Percentiles rank a stretch among this genome's conserved stretches.
Evolutionary conservation across 202 grass and related monocot species (phyloP).

Genomic region (Zoysia matrella): DNA sequence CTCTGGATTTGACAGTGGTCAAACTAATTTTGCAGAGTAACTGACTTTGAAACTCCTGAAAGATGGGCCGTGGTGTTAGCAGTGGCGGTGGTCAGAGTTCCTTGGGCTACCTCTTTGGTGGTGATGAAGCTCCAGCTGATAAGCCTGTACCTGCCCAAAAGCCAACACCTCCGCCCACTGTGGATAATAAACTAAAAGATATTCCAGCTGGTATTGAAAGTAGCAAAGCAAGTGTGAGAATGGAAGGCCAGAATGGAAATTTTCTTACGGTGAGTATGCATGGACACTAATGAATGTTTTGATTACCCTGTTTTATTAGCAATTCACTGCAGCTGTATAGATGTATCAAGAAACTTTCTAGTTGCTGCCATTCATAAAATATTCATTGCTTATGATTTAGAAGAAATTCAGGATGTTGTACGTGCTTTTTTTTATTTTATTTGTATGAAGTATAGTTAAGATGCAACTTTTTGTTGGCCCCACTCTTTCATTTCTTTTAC

Average conservation of each 20-base stretch:
- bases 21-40: conserved; percentile 36
- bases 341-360: background rate
- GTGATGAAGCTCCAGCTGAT: conserved; percentile 40
- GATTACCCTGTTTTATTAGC: background rate
- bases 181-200: conserved; percentile 55
- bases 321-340: background rate
- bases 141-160: conserved; percentile 50
- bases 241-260: conserved; percentile 77
- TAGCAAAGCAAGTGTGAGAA: conserved; percentile 57
- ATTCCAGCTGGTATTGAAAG: conserved; percentile 70
- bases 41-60: conserved; percentile 5
- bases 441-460: background rate
- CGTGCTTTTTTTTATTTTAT: conserved; percentile 17
- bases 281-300: background rate
- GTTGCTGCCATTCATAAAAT: conserved; percentile 2
- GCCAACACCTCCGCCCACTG: conserved; percentile 38
- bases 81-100: conserved; percentile 81
- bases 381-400: background rate
- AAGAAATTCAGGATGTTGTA: background rate
- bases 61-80: conserved; percentile 74
- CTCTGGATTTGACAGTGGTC: background rate
- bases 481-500: background rate
- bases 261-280: conserved; percentile 60
- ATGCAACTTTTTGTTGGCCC: background rate
- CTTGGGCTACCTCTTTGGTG: conserved; percentile 73